Evolutionary conservation across 164 flowering plant genomes (phyloP).

Genomic region (Vitis vinifera): ASM3070453v1 NC_081810.1:19581001-19581500

Average conservation of each 20-base stretch:
- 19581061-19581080: conserved; percentile 17
- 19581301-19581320: not conserved
- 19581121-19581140: conserved; percentile 9
- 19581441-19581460: too few species aligned
- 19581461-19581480: too few species aligned
- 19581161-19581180: not conserved
- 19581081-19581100: conserved; percentile 14
- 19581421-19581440: too few species aligned
- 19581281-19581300: not conserved
- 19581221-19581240: not conserved
- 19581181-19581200: not conserved
- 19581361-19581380: not conserved
- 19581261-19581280: conserved; percentile 1
- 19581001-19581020: conserved; percentile 15
- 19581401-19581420: not conserved
- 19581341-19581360: not conserved
- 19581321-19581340: not conserved
- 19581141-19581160: conserved; percentile 2
- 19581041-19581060: conserved; percentile 20
- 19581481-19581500: too few species aligned
- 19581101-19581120: conserved; percentile 17
- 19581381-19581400: not conserved
- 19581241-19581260: conserved; percentile 6
- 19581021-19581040: conserved; percentile 20
- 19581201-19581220: not conserved